Evolutionary conservation across 305 asterid genomes (phyloP), one percentile per base, ranked within the genome.

Genomic region (Fraxinus albicans): DNA sequence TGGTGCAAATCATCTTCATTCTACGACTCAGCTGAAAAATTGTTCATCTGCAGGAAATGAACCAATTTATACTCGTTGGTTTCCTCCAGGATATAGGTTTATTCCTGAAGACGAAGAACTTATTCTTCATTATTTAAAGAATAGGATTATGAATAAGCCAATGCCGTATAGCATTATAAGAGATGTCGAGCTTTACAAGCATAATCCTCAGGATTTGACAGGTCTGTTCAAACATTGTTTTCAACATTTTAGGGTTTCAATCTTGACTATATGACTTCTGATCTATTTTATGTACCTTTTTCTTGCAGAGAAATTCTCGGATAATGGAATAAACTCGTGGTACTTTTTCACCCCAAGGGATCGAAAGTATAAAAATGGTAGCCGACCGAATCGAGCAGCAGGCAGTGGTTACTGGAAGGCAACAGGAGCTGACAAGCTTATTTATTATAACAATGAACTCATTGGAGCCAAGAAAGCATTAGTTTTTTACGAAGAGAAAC

Each of bases 401-500:
- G 89, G 91, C 1, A 31, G 35, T 4, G 89, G 89, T 0, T 88
- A 85, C 3, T 88, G 91, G 89, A 88, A 88, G 79, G 91, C 88
- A 0, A 88, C 90, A 0, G 89, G 90, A 21, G 88, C 88, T 9
- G 91, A 88, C 12, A 83, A 65, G 10, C 10, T 44, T 12, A 74
- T 88, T 17, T 15, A 5, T 13, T 8, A 40, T 2, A n/a, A 75
- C 0, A 50, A 38, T 8, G 8, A 9, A 0, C 1, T 3, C 0
- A 78, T 86, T 23, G 91, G 91, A 40, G 78, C 33, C 8, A 77
- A 82, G 13, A 86, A 86, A 78, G 83, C 89, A 6, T 79, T 88
- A 23, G 88, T 89, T 17, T 89, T 50, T 23, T 89, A 89, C 6
- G 34, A 79, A 67, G 91, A 90, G 0, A 89, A 79, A 55, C 88